Percentiles rank a stretch among this genome's conserved stretches.
These are phyloP conservation scores for Leucosporidium yakuticum DNA, from an alignment of 768 basidiomycete species.

Conservation along the genomic window DNA sequence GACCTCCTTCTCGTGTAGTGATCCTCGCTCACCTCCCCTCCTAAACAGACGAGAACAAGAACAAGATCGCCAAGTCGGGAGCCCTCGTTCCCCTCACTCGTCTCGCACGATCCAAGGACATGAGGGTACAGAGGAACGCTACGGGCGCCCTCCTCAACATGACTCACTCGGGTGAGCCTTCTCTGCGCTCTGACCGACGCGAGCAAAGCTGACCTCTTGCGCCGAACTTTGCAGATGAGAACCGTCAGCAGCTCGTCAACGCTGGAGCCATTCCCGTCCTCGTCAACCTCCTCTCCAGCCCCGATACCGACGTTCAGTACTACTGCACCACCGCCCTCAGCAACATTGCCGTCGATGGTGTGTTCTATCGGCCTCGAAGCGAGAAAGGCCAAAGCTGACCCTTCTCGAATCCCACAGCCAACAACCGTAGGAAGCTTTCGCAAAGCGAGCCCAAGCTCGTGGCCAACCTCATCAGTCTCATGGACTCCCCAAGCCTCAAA, in stretches of 20 bases:
- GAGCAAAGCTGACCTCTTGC: background rate
- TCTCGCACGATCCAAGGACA: conserved; percentile 93
- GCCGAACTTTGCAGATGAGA: conserved; percentile 65
- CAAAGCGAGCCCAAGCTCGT: conserved; percentile 92
- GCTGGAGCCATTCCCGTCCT: conserved; percentile 95
- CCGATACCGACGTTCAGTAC: conserved; percentile 99
- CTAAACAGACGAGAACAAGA: conserved; percentile 92
- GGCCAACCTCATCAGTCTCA: conserved; percentile 81
- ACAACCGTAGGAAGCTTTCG: conserved; percentile 89
- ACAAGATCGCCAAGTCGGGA: conserved; percentile 98
- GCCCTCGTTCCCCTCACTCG: conserved; percentile 95
- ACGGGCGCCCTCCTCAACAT: conserved; percentile 97
- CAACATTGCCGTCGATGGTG: conserved; percentile 96
- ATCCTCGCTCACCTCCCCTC: background rate
- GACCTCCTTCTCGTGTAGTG: conserved; percentile 5
- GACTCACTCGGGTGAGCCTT: conserved; percentile 84
- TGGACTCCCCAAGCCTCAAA: conserved; percentile 96
- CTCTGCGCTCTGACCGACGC: background rate
- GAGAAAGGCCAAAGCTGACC: conserved; percentile 6
- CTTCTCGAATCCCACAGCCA: conserved; percentile 48
- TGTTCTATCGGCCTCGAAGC: conserved; percentile 11
- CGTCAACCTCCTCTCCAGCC: conserved; percentile 85
- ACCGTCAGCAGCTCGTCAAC: conserved; percentile 94
- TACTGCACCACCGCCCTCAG: conserved; percentile 98
- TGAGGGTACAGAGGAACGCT: conserved; percentile 97